Evolutionary conservation across 1,284 basidiomycete genomes (phyloP).

Genomic region (Clitocybe nebularis): DNA sequence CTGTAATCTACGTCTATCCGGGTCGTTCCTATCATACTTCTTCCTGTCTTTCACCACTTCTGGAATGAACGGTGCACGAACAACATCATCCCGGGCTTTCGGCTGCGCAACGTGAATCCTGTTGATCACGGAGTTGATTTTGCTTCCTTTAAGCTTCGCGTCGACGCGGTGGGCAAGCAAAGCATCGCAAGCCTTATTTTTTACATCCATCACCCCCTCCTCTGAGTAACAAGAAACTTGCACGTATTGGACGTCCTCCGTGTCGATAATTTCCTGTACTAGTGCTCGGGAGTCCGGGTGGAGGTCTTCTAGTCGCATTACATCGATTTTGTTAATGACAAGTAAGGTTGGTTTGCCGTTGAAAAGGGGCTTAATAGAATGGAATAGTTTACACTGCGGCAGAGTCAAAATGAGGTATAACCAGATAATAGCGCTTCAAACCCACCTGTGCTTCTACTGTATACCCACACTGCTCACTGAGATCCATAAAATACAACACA

Average conservation of each 20-base stretch:
- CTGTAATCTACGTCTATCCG: conserved; percentile 66
- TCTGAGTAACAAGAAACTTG: conserved; percentile 92
- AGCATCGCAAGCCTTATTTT: conserved; percentile 89
- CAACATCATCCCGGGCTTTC: conserved; percentile 81
- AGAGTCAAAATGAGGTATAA: too few relatives aligned
- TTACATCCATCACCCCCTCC: conserved; percentile 93
- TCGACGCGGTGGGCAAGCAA: conserved; percentile 92
- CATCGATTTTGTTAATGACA: conserved; percentile 95
- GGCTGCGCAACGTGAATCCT: conserved; percentile 92
- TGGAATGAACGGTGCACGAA: conserved; percentile 83
- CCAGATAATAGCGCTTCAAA: too few relatives aligned
- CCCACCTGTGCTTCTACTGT: conserved; percentile 86
- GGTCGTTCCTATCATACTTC: conserved; percentile 87
- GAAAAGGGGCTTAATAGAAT: conserved; percentile 96
- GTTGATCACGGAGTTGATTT: conserved; percentile 89
- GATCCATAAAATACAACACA: conserved; percentile 95
- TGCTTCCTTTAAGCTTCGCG: conserved; percentile 87
- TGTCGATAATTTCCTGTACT: conserved; percentile 81
- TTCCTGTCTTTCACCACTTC: conserved; percentile 71
- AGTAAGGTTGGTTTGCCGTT: conserved; percentile 87
- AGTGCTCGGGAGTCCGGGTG: conserved; percentile 68
- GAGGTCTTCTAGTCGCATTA: conserved; percentile 81
- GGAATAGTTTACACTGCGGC: conserved; percentile 88
- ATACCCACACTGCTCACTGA: conserved; percentile 95
- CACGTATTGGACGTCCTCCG: conserved; percentile 68